Percentiles rank a stretch among this genome's conserved stretches.
Evolutionary conservation across 2,329 filamentous ascomycete species (phyloP).

Genomic region (Colletotrichum shisoi): DNA sequence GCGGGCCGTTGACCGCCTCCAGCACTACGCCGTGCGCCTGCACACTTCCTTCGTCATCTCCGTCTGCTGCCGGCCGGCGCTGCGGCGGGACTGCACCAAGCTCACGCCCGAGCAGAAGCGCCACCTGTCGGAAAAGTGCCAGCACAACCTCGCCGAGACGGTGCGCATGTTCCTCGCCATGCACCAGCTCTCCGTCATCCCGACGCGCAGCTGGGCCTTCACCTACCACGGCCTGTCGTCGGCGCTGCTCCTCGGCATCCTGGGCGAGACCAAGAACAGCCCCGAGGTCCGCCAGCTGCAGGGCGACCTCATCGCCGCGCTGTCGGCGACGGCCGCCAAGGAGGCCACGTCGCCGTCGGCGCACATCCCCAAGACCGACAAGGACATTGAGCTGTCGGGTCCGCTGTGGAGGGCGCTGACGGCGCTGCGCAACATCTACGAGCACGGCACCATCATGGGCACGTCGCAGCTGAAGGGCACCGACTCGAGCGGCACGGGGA

Average conservation of each 20-base stretch:
- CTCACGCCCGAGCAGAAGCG: constrained; percentile 63
- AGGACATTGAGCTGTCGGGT: constrained; percentile 68
- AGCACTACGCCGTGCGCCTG: constrained; percentile 70
- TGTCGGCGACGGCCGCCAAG: constrained; percentile 70
- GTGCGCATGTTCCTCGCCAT: constrained; percentile 74
- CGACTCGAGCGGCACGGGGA: constrained; percentile 55
- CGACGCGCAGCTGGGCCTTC: constrained; percentile 72
- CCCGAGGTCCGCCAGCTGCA: constrained; percentile 70
- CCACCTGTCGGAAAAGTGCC: constrained; percentile 65
- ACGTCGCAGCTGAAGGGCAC: constrained; percentile 58
- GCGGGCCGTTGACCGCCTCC: constrained; percentile 68
- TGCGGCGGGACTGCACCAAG: constrained; percentile 62
- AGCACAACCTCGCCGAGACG: constrained; percentile 69
- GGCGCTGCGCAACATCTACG: constrained; percentile 71
- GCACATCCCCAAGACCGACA: constrained; percentile 63
- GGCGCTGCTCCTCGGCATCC: constrained; percentile 68
- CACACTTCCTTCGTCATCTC: constrained; percentile 72
- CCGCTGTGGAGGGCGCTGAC: constrained; percentile 68
- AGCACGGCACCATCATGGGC: constrained; percentile 67
- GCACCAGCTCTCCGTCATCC: constrained; percentile 72
- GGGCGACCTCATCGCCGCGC: constrained; percentile 68
- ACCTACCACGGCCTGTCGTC: constrained; percentile 73
- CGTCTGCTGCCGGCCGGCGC: constrained; percentile 69
- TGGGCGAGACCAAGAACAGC: constrained; percentile 69
- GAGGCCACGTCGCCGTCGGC: constrained; percentile 63